Evolutionary conservation across 2,329 filamentous ascomycete genomes (phyloP).

Genomic region (Neofusicoccum parvum): DNA sequence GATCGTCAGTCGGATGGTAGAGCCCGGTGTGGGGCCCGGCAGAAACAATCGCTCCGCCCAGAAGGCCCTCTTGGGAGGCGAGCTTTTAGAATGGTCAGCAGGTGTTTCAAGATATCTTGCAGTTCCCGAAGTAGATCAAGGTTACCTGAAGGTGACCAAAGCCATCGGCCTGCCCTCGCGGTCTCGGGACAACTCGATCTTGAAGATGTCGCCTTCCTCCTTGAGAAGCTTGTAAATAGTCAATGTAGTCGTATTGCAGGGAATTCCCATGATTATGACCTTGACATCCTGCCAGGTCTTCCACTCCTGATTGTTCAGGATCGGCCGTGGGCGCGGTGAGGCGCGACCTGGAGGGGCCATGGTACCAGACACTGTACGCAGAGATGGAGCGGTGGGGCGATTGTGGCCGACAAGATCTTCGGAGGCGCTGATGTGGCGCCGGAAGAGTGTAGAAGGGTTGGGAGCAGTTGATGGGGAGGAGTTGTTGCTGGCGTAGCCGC

Average conservation of each 20-base stretch:
- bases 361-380: background rate
- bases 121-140: background rate
- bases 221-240: conserved; percentile 25
- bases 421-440: background rate
- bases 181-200: conserved; percentile 31
- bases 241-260: conserved; percentile 24
- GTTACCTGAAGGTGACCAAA: conserved; percentile 6
- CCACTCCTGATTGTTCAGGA: background rate
- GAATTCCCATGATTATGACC: conserved; percentile 23
- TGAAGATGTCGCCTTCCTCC: conserved; percentile 31
- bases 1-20: background rate
- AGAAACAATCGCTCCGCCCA: background rate
- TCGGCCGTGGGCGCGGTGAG: background rate
- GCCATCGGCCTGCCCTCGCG: background rate
- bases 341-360: background rate
- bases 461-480: background rate
- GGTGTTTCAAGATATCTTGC: background rate
- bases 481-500: too few species aligned
- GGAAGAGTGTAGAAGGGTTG: background rate
- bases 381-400: background rate
- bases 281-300: conserved; percentile 23
- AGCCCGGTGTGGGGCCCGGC: background rate
- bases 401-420: background rate
- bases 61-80: background rate
- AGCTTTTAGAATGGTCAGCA: background rate